phyloP scores from a whole-genome alignment of 139 green algal species.

The Limnomonas spitsbergensis region DNA sequence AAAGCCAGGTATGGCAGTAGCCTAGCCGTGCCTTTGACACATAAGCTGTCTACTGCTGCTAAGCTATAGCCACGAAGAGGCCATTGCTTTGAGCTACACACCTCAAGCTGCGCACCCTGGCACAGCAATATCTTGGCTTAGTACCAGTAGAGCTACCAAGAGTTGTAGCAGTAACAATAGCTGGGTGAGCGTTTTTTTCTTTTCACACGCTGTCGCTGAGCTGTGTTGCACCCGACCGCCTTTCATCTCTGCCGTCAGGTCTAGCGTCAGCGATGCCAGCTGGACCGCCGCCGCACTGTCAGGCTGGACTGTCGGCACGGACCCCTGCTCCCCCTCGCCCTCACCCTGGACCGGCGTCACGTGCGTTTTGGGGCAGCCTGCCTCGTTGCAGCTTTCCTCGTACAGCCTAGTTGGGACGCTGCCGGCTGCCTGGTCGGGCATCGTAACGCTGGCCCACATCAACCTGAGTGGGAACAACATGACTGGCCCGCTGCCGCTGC shows the following conservation, averaged over 20 bases:
- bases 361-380: not conserved
- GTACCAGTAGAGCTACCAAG: no score
- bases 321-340: not conserved
- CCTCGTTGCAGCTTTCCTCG: not conserved
- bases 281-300: not conserved
- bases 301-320: not conserved
- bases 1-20: no score
- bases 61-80: no score
- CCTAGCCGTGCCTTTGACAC: no score
- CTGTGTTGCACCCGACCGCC: no score
- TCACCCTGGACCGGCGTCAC: not conserved
- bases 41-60: no score
- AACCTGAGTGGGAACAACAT: slow-evolving; percentile 15
- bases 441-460: not conserved
- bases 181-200: no score
- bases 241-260: not conserved
- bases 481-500: slow-evolving; percentile 9
- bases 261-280: not conserved
- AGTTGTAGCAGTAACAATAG: no score
- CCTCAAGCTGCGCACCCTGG: no score
- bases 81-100: no score
- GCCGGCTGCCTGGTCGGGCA: not conserved
- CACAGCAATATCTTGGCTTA: no score
- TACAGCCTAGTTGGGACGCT: not conserved
- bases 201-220: no score